A percentile compares a stretch with the other conserved stretches of the same genome.
phyloP scores from a whole-genome alignment of 176 grass and related monocot species.

The Tillandsia leiboldiana region DNA sequence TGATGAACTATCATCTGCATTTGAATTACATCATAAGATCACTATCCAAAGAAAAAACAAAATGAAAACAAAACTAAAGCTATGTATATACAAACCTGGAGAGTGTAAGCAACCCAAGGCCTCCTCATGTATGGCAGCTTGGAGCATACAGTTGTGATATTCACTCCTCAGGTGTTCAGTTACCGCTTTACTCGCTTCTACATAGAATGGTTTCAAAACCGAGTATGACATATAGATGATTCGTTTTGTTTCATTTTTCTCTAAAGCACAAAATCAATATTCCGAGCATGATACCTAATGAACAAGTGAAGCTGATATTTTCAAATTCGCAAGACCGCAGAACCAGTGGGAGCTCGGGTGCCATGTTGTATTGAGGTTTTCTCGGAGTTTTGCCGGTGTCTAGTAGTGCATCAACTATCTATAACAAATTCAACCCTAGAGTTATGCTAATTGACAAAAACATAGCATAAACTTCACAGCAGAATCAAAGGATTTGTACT shows the following conservation, averaged over 20 bases:
- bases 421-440: neutral
- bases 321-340: conserved; percentile 67
- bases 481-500: conserved; percentile 24
- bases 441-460: neutral
- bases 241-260: neutral
- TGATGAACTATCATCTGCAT: conserved; percentile 42
- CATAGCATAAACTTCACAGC: neutral
- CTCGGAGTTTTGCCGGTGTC: conserved; percentile 52
- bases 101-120: conserved; percentile 46
- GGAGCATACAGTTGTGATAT: conserved; percentile 58
- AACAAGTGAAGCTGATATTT: conserved; percentile 57
- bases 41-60: conserved; percentile 1
- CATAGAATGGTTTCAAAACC: conserved; percentile 2
- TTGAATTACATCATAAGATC: conserved; percentile 17
- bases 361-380: conserved; percentile 97
- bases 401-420: conserved; percentile 79
- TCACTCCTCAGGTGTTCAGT: conserved; percentile 68
- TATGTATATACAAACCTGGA: conserved; percentile 30
- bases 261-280: conserved; percentile 1
- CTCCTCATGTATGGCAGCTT: conserved; percentile 67
- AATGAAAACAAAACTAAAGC: neutral
- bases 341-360: conserved; percentile 73
- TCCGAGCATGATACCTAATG: conserved; percentile 49
- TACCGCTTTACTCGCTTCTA: conserved; percentile 50
- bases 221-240: neutral